These are phyloP conservation scores for Colletotrichum orchidophilum DNA, from an alignment of 2,329 filamentous ascomycete species.

Conservation along the genomic window DNA sequence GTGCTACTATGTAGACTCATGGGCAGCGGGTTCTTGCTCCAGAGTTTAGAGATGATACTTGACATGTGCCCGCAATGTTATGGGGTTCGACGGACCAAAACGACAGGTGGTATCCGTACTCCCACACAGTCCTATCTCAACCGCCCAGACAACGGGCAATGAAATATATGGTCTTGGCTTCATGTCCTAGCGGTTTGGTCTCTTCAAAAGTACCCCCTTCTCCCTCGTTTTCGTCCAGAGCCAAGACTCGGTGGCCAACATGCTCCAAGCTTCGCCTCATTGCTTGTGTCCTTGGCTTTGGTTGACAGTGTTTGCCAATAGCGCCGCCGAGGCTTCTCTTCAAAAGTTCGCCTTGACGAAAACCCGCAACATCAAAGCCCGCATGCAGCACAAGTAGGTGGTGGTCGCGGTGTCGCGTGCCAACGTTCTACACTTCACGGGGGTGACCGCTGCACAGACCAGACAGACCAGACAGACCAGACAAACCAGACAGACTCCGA, in stretches of 20 bases:
- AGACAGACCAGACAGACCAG: background rate
- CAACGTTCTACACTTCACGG: background rate
- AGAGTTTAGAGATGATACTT: background rate
- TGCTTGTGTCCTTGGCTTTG: slow-evolving; percentile 11
- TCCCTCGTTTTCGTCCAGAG: slow-evolving; percentile 8
- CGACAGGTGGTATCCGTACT: slow-evolving; percentile 25
- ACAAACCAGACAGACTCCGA: background rate
- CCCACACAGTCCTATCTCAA: background rate
- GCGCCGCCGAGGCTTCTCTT: slow-evolving; percentile 18
- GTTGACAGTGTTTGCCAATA: background rate
- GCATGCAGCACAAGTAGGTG: background rate
- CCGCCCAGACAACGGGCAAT: background rate
- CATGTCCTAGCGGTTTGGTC: background rate
- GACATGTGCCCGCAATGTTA: background rate
- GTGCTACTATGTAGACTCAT: slow-evolving; percentile 14
- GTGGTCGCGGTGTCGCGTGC: slow-evolving; percentile 19
- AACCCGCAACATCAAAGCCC: slow-evolving; percentile 9
- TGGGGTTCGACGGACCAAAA: slow-evolving; percentile 6
- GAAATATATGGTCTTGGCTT: slow-evolving; percentile 16
- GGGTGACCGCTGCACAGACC: background rate
- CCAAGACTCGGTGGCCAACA: slow-evolving; percentile 27
- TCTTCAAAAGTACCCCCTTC: slow-evolving; percentile 21
- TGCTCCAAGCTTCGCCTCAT: slow-evolving; percentile 22
- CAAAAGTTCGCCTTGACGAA: slow-evolving; percentile 6
- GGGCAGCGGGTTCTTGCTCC: slow-evolving; percentile 5